A percentile compares a stretch with the other conserved stretches of the same genome.
These are phyloP conservation scores for Coemansia furcata DNA, from an alignment of 192 early-diverging fungal species.

Conservation along the genomic window DNA sequence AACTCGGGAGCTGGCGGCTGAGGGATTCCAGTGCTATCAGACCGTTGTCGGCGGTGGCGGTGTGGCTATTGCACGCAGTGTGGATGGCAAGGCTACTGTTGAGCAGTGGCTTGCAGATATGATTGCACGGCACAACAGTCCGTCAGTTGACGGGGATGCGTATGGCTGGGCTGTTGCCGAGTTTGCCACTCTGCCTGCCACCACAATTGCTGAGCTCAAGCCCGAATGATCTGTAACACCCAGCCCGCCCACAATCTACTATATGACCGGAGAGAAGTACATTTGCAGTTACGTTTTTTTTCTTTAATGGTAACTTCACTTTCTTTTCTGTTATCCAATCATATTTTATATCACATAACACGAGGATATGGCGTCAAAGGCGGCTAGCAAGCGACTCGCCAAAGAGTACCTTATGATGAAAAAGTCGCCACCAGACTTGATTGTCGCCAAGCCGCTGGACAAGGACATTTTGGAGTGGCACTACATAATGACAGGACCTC, in stretches of 20 bases:
- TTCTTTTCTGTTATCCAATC: neutral
- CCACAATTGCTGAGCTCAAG: conserved; percentile 15
- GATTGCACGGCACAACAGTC: neutral
- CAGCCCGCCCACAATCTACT: neutral
- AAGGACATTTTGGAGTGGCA: conserved; percentile 97
- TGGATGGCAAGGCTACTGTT: conserved; percentile 8
- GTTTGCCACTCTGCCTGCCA: conserved; percentile 17
- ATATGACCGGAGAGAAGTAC: neutral
- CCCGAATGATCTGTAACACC: neutral
- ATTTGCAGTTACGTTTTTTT: neutral
- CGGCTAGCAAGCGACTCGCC: conserved; percentile 68
- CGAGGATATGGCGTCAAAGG: conserved; percentile 73
- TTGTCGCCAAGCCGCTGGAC: conserved; percentile 90
- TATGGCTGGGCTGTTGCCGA: conserved; percentile 10
- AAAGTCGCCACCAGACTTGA: conserved; percentile 81
- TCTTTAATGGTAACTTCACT: neutral
- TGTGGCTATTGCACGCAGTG: conserved; percentile 40
- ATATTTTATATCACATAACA: neutral
- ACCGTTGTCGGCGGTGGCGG: conserved; percentile 70
- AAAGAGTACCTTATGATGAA: conserved; percentile 76
- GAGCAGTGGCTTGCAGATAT: conserved; percentile 18
- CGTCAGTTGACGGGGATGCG: neutral
- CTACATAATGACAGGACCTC: conserved; percentile 88
- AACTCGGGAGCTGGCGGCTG: conserved; percentile 49
- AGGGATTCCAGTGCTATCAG: conserved; percentile 72